These are phyloP conservation scores for Paecilomyces dactylethromorphus DNA, from an alignment of 2,329 filamentous ascomycete genomes.

Conservation along the genomic window DNA sequence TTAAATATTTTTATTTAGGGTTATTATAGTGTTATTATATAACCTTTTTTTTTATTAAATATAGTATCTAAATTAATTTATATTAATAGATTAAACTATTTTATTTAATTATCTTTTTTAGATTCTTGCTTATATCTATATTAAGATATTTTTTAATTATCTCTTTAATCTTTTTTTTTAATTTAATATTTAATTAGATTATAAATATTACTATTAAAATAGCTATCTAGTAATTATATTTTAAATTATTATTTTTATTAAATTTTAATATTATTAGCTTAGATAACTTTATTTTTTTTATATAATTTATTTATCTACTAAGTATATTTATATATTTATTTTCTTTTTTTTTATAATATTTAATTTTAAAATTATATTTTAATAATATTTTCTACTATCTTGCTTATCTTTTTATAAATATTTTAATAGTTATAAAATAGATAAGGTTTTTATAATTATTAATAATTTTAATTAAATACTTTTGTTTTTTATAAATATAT, in stretches of 20 bases:
- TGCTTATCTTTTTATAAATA: background rate
- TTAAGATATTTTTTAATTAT: background rate
- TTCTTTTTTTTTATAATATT: background rate
- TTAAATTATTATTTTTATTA: no score
- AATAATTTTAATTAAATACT: constrained; percentile 1
- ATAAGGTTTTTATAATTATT: constrained; percentile 3
- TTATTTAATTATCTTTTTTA: background rate
- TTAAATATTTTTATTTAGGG: background rate
- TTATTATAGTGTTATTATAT: background rate
- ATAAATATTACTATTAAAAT: no score
- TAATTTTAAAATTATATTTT: background rate
- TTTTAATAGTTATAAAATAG: constrained; percentile 1
- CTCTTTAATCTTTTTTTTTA: no score
- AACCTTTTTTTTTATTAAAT: background rate
- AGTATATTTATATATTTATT: background rate
- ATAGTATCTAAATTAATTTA: background rate
- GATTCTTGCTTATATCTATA: background rate
- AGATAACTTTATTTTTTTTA: background rate
- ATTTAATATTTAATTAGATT: no score
- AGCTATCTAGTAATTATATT: no score
- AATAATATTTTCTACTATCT: background rate
- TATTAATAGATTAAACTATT: no score
- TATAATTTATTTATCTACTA: background rate
- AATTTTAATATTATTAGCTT: background rate
- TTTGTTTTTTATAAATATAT: constrained; percentile 2